phyloP scores from a whole-genome alignment of 2,329 filamentous ascomycete genomes.

The Botrytis squamosa region DNA sequence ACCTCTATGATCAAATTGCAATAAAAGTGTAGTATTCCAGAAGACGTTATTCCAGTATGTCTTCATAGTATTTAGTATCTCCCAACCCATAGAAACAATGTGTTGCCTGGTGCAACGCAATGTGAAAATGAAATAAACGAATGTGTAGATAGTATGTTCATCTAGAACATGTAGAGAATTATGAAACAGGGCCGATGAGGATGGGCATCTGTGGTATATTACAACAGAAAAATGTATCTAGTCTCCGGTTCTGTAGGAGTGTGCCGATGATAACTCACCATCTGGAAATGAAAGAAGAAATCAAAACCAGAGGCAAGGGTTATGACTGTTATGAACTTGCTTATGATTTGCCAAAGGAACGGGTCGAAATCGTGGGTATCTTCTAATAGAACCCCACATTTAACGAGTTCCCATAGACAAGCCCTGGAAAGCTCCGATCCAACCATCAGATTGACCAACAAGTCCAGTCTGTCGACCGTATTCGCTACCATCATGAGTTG shows the following conservation, averaged over 20 bases:
- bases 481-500: slow-evolving; percentile 43
- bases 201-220: slow-evolving; percentile 18
- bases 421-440: slow-evolving; percentile 63
- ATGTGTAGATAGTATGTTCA: slow-evolving; percentile 10
- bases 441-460: slow-evolving; percentile 50
- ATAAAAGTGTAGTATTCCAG: slow-evolving; percentile 2
- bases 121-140: slow-evolving; percentile 7
- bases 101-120: neutral
- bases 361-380: neutral
- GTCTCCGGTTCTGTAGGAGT: slow-evolving; percentile 9
- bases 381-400: neutral
- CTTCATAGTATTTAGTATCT: slow-evolving; percentile 6
- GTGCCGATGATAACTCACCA: neutral
- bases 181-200: slow-evolving; percentile 1
- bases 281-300: neutral
- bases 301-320: slow-evolving; percentile 3
- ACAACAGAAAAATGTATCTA: slow-evolving; percentile 18
- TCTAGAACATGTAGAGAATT: slow-evolving; percentile 13
- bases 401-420: slow-evolving; percentile 61
- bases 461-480: slow-evolving; percentile 45
- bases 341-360: neutral
- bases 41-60: slow-evolving; percentile 1
- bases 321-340: neutral
- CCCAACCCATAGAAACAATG: neutral
- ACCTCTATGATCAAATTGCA: slow-evolving; percentile 20